These are phyloP conservation scores for Ichthyophthirius multifiliis DNA, from an alignment of 169 alveolate genomes.

Conservation along the genomic window DNA sequence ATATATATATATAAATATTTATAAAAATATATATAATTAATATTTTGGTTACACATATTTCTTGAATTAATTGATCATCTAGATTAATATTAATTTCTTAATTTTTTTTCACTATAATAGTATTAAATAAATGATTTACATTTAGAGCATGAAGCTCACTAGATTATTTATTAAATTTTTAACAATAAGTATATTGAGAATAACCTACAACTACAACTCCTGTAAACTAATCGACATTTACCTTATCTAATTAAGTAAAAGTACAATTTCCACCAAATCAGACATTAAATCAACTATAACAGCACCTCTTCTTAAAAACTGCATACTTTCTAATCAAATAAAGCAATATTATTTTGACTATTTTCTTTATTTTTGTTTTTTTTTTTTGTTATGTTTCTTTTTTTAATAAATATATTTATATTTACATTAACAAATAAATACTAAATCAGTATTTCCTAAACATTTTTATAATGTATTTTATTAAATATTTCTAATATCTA, in stretches of 20 bases:
- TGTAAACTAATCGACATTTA: not conserved
- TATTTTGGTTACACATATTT: conserved; percentile 2
- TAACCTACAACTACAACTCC: not conserved
- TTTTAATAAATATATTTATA: not conserved
- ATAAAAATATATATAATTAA: not conserved
- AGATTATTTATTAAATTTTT: not conserved
- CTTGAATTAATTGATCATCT: not conserved
- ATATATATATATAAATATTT: not conserved
- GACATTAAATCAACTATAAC: not conserved
- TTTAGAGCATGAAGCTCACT: not conserved
- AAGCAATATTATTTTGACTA: not conserved
- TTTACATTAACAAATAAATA: not conserved
- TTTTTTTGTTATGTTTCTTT: not conserved
- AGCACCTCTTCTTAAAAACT: not conserved
- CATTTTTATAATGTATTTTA: not conserved
- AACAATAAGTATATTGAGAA: not conserved
- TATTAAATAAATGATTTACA: not conserved
- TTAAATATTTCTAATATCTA: too few relatives aligned
- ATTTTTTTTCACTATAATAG: not conserved
- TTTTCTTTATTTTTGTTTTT: not conserved
- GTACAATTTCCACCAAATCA: not conserved
- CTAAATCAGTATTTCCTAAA: too few relatives aligned
- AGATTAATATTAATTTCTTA: not conserved
- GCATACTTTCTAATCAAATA: not conserved
- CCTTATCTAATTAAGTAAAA: not conserved